A percentile compares a stretch with the other conserved stretches of the same genome.
Evolutionary conservation across 108 stramenopile genomes (phyloP).

Genomic region (Parietichytrium sp.): DNA sequence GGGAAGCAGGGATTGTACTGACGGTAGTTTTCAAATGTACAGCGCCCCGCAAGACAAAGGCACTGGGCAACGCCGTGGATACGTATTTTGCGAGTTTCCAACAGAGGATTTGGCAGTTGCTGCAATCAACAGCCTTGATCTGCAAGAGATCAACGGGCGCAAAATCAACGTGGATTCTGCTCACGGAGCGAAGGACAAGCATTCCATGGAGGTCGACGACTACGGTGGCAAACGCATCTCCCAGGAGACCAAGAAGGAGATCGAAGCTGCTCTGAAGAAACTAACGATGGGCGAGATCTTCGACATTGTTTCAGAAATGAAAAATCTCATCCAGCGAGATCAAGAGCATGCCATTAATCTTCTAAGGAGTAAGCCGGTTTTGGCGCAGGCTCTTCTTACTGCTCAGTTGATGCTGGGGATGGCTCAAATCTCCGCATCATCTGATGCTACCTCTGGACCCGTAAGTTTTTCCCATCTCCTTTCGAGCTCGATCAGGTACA

Average conservation of each 20-base stretch:
- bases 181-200: background rate
- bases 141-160: background rate
- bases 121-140: background rate
- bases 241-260: slow-evolving; percentile 34
- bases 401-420: slow-evolving; percentile 13
- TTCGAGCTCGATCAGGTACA: no score
- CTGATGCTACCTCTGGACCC: no score
- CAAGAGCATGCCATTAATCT: slow-evolving; percentile 9
- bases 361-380: slow-evolving; percentile 19
- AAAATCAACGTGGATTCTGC: slow-evolving; percentile 24
- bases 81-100: background rate
- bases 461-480: no score
- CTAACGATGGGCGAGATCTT: slow-evolving; percentile 1
- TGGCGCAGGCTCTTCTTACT: slow-evolving; percentile 16
- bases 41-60: slow-evolving; percentile 12
- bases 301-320: slow-evolving; percentile 30
- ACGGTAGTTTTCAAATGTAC: no score
- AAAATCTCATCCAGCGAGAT: slow-evolving; percentile 10
- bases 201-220: background rate
- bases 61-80: slow-evolving; percentile 8
- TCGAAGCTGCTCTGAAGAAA: background rate
- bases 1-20: no score
- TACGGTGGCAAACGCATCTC: background rate
- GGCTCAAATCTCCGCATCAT: no score
- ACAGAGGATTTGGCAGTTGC: background rate